phyloP scores from a whole-genome alignment of 2,329 filamentous ascomycete genomes.

The Aspergillus floridensis region DNA sequence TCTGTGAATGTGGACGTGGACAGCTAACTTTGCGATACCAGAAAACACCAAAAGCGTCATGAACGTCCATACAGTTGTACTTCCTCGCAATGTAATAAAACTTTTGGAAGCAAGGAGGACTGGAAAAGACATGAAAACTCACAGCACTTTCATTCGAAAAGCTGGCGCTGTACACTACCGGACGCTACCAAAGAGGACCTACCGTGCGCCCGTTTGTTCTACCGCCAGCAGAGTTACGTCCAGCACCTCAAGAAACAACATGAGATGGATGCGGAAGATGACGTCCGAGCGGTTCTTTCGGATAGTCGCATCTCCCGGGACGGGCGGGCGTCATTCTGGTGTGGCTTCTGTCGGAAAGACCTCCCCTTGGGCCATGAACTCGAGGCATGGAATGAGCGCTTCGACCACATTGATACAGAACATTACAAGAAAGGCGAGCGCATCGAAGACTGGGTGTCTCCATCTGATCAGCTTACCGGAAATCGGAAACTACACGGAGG shows the following conservation, averaged over 20 bases:
- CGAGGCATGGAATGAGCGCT: conserved; percentile 60
- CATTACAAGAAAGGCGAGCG: conserved; percentile 43
- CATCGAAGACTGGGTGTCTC: conserved; percentile 35
- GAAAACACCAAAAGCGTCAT: conserved; percentile 83
- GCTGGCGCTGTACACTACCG: conserved; percentile 65
- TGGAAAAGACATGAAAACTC: conserved; percentile 88
- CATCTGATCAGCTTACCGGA: conserved; percentile 25
- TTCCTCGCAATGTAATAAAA: conserved; percentile 64
- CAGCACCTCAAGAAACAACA: conserved; percentile 60
- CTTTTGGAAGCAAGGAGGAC: conserved; percentile 89
- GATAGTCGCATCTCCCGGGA: conserved; percentile 63
- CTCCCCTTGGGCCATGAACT: conserved; percentile 53
- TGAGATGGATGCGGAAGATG: conserved; percentile 27
- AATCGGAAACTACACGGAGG: conserved; percentile 12
- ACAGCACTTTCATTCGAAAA: conserved; percentile 70
- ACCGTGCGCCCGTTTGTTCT: conserved; percentile 59
- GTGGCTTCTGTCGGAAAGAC: conserved; percentile 70
- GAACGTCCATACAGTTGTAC: conserved; percentile 80
- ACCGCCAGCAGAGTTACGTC: conserved; percentile 58
- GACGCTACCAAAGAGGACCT: conserved; percentile 21
- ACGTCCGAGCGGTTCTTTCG: conserved; percentile 40
- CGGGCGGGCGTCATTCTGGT: conserved; percentile 72
- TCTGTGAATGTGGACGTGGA: not conserved
- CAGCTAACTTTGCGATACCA: conserved; percentile 36
- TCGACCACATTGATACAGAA: conserved; percentile 69